These are phyloP conservation scores for Teunomyces stri DNA, from an alignment of 805 yeast genomes.

Conservation along the genomic window DNA sequence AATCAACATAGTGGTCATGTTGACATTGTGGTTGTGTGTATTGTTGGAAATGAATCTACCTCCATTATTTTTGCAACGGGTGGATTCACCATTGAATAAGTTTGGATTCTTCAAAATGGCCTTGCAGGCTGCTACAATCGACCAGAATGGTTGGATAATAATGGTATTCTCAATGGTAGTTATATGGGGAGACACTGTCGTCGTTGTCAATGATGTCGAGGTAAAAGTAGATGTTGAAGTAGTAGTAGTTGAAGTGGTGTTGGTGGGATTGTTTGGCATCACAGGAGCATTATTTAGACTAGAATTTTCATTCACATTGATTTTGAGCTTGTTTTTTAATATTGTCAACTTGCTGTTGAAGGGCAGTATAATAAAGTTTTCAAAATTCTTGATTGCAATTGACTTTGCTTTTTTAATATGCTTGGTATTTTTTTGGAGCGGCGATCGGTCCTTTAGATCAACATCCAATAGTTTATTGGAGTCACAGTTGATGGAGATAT, in stretches of 20 bases:
- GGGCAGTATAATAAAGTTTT: constrained; percentile 12
- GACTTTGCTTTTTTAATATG: constrained; percentile 4
- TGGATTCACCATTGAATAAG: constrained; percentile 30
- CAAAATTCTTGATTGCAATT: constrained; percentile 14
- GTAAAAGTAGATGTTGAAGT: constrained; percentile 9
- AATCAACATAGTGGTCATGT: constrained; percentile 24
- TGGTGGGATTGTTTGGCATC: neutral
- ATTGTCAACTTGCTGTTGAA: constrained; percentile 9
- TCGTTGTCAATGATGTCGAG: constrained; percentile 10
- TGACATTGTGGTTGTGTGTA: constrained; percentile 2
- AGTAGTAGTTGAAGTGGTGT: constrained; percentile 10
- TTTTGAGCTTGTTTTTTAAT: constrained; percentile 7
- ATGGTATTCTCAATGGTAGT: constrained; percentile 17
- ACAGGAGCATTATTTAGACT: neutral
- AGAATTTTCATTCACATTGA: constrained; percentile 2
- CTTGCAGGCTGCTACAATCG: constrained; percentile 39
- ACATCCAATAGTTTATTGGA: constrained; percentile 11
- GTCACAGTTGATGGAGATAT: constrained; percentile 13
- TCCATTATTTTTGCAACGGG: constrained; percentile 23
- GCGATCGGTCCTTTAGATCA: constrained; percentile 6
- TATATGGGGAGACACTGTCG: constrained; percentile 11
- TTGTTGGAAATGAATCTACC: constrained; percentile 14
- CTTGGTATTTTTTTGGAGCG: neutral
- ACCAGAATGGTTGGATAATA: constrained; percentile 42
- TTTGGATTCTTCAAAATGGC: constrained; percentile 26